Conservation (phyloP, 805 yeast genomes). For the Soucietia sequanensis region DNA sequence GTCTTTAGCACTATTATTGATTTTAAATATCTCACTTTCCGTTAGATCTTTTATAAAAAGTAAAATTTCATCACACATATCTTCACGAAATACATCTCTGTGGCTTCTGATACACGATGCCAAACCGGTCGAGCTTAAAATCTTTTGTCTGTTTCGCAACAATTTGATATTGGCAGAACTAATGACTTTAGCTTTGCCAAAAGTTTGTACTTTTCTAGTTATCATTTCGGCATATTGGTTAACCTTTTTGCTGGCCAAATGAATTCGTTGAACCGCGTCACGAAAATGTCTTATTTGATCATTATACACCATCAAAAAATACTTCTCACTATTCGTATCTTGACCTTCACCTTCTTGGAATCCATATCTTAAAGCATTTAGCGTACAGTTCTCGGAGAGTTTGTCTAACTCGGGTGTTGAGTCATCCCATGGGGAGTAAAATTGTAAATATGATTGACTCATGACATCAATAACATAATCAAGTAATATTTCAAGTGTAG, state of each 20-base stretch:
- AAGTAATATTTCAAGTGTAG: constrained; percentile 46
- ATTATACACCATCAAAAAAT: constrained; percentile 64
- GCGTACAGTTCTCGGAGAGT: constrained; percentile 28
- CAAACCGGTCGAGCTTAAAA: constrained; percentile 61
- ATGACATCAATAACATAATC: constrained; percentile 65
- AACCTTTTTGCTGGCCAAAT: constrained; percentile 61
- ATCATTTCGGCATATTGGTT: constrained; percentile 71
- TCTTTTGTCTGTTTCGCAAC: constrained; percentile 53
- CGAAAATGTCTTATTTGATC: constrained; percentile 75
- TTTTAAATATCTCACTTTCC: constrained; percentile 51
- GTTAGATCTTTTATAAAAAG: constrained; percentile 64
- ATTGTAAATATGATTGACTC: constrained; percentile 46
- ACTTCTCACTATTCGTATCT: constrained; percentile 45
- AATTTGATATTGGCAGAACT: constrained; percentile 51
- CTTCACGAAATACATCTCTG: constrained; percentile 75
- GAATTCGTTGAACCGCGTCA: constrained; percentile 69
- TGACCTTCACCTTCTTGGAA: constrained; percentile 24
- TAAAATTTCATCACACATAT: constrained; percentile 71
- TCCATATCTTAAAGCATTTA: constrained; percentile 45
- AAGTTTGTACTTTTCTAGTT: constrained; percentile 55
- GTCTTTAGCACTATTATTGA: constrained; percentile 46
- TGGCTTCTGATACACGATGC: constrained; percentile 63
- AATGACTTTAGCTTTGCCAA: constrained; percentile 70
- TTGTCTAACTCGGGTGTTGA: constrained; percentile 20
- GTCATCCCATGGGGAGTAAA: constrained; percentile 24